Base-by-base conservation (phyloP, 495 filamentous ascomycete species). In the Neurospora intermedia region DNA sequence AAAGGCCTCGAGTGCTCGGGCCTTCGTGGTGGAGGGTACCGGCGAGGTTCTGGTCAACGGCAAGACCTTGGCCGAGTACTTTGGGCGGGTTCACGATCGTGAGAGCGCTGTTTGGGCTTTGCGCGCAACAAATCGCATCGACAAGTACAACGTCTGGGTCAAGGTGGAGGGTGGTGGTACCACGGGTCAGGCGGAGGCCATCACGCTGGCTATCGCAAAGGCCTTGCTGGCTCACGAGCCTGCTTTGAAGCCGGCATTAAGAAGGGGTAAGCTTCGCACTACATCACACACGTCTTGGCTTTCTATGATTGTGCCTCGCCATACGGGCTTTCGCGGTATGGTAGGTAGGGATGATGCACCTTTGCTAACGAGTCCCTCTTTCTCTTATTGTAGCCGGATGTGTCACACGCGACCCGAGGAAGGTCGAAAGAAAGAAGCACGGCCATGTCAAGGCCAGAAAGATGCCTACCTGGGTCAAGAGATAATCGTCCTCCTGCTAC, bases 401-500 rank as follows among this genome's bases (percentile, higher is more conserved):
- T 80, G 88, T 98, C 73, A 97, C 94, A 70, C 91, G 97, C 75
- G 94, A 99, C 88, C 88, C 92, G 48, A 92, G 94, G 81, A 89
- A 85, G 71, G 96, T 98, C 74, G 96, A 99, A 84, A 94, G 96
- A 78, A 99, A 99, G 91, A 99, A 99, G 89, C 89, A 94, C 35
- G 96, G 96, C 76, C 91, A 92, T 76, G 81, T 97, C 81, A 98
- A 98, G 86, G 95, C 96, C 54, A 91, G 96, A 83, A 99, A 99
- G 88, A 96, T 93, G 91, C 96, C 94, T 72, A 87, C 96, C 75
- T 99, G 96, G 96, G 95, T 98, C 85, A 98, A 98, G 89, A 86
- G 90, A 84, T 92, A 90, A 77, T 74, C 73, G 40, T 13, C 43
- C 70, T 69, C 15, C 31, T n/a, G 6, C 40, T 45, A 70, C 13